Evolutionary conservation across 2,329 filamentous ascomycete genomes (phyloP), one percentile per base, ranked within the genome.

Genomic region (Hypoxylon sp.): DNA sequence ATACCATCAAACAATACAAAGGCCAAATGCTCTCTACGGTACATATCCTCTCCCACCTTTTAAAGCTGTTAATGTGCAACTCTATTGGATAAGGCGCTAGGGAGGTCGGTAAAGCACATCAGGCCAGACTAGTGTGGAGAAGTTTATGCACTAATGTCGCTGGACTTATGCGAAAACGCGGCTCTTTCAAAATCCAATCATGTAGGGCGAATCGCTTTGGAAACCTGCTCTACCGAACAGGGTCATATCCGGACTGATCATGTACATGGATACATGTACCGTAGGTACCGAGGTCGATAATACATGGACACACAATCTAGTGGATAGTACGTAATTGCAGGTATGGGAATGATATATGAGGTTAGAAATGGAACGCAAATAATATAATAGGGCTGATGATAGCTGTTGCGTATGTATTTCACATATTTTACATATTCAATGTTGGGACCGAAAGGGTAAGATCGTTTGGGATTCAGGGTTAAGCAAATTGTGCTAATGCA

Each of bases 401-500:
- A 5, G 29, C 26, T 42, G 11, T 35, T 24, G n/a, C 24, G 47
- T 54, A 50, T 63, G 35, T 59, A 31, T 8, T 31, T 39, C 5
- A 46, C 6, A n/a, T 37, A 50, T 29, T 31, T 29, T 29, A 29
- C 14, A 50, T 56, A 47, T 48, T 33, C 51, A 31, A 31, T 31
- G 29, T 31, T 31, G 29, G 50, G 24, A 57, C 44, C 11, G 3
- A 53, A 51, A 51, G 63, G 58, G 48, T 11, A 54, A 35, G 17
- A 26, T 39, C 37, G 35, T 56, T 59, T 50, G 44, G 47, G 47
- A 64, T 54, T 50, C 39, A 58, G 22, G 55, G 57, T 65, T 70
- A 51, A 39, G 48, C 61, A 51, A 42, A 55, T 64, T 55, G 50
- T 53, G 66, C 69, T 71, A 71, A 71, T 71, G 69, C 69, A 71